A percentile compares a stretch with the other conserved stretches of the same genome.
These are phyloP conservation scores for Dissophora ornata DNA, from an alignment of 192 early-diverging fungal species.

Conservation along the genomic window DNA sequence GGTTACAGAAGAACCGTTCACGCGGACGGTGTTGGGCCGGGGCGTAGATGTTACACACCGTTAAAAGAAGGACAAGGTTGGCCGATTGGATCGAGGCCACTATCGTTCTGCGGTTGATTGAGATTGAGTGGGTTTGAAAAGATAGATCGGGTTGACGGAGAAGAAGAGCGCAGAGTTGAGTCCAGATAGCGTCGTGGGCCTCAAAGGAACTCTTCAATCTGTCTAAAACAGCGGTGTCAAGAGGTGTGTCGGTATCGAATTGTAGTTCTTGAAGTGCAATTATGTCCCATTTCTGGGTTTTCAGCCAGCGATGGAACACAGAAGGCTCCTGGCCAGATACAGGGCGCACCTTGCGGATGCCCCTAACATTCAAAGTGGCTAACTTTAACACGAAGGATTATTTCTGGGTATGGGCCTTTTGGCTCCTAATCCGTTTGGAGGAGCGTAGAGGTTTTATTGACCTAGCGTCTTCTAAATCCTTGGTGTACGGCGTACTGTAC, in stretches of 20 bases:
- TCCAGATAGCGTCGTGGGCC: slow-evolving; percentile 1
- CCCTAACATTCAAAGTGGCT: not conserved
- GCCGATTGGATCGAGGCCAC: not conserved
- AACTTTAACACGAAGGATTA: not conserved
- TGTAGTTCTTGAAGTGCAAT: not conserved
- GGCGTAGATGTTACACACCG: slow-evolving; percentile 1
- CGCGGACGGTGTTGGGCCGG: not conserved
- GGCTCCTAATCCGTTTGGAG: too few species aligned
- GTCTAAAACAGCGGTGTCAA: too few species aligned
- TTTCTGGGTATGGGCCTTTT: too few species aligned
- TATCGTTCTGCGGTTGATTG: not conserved
- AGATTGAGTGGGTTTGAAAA: not conserved
- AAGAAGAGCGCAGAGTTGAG: not conserved
- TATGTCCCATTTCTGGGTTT: not conserved
- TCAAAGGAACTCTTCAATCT: not conserved
- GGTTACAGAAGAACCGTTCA: not conserved
- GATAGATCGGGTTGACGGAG: too few species aligned
- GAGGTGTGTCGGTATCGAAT: not conserved
- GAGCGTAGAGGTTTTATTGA: too few species aligned
- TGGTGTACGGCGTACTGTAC: too few species aligned
- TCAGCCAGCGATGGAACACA: not conserved
- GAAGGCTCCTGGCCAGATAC: not conserved
- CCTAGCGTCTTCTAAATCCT: too few species aligned
- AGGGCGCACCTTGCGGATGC: not conserved
- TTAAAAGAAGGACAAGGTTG: not conserved